Base-by-base conservation (phyloP, 140 eudicot species). In the Erigeron philadelphicus region DNA sequence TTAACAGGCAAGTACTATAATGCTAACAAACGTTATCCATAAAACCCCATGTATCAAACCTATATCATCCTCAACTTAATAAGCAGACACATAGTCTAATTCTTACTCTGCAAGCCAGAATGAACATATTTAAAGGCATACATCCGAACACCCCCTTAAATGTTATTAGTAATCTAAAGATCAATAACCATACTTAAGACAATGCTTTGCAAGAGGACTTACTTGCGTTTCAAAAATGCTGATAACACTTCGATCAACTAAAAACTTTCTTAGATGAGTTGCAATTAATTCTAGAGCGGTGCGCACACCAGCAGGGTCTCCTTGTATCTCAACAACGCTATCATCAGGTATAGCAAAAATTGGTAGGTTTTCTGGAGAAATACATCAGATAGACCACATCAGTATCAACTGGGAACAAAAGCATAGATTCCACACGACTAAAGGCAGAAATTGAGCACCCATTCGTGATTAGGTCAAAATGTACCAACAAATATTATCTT, bases 271-370 rank as follows among this genome's bases (percentile, higher is more conserved):
- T 47, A 93, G 83, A 75, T 93, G 94, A 38, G 87, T 73, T 21
- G 83, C 98, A 68, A 93, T 85, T 53, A 93, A 67, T 63, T 93
- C 98, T 56, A 93, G 64, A 6, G 95, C 98, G 77, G 81, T 87
- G 75, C 76, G 90, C 65, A 87, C 87, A 64, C 84, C 85, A 7
- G 84, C 69, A 69, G 95, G 81, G 59, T 89, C 95, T 72, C 98
- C 97, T 64, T 84, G 87, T 66, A 92, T 77, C 79, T 88, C 98
- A 72, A 93, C 98, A 53, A 93, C 81, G 66, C 87, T 84, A 76
- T 93, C 98, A 66, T 93, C 96, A 15, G 86, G 95, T 21, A 93
- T 64, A 76, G 98, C 96, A 83, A 93, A 86, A 55, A 77, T 57
- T 11, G 98, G 98, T 41, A 93, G 84, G 78, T 85, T 84, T 72